Evolutionary conservation across 768 basidiomycete genomes (phyloP).

Genomic region (Leccinum fibrillosum): DNA sequence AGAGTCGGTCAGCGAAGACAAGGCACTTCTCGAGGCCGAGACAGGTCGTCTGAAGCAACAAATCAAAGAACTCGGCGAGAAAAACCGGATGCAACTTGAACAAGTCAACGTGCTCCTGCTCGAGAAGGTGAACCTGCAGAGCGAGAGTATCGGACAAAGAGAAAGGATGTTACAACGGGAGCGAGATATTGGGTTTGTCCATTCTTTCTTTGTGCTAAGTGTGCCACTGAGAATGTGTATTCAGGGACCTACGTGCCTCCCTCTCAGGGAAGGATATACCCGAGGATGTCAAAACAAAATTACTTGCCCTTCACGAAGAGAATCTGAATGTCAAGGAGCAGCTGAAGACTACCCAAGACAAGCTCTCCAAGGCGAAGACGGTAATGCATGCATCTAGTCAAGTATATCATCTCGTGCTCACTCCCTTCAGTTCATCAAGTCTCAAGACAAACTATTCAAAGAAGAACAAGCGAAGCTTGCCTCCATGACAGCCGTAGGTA

Average conservation of each 20-base stretch:
- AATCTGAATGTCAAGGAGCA: conserved; percentile 69
- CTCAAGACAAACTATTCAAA: conserved; percentile 86
- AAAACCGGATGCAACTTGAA: conserved; percentile 88
- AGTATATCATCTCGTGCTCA: conserved; percentile 1
- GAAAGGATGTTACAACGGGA: conserved; percentile 86
- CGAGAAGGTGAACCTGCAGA: conserved; percentile 89
- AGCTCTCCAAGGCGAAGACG: conserved; percentile 74
- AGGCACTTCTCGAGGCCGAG: conserved; percentile 68
- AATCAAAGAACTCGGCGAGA: conserved; percentile 71
- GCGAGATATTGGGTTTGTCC: conserved; percentile 72
- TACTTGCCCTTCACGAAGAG: conserved; percentile 77
- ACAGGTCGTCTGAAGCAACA: conserved; percentile 60
- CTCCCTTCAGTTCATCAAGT: conserved; percentile 77
- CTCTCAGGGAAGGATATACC: conserved; percentile 77
- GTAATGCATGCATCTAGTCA: conserved; percentile 35
- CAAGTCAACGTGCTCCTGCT: conserved; percentile 81
- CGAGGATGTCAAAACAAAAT: conserved; percentile 73
- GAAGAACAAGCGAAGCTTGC: conserved; percentile 67
- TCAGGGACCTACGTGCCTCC: conserved; percentile 73
- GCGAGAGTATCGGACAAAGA: conserved; percentile 84
- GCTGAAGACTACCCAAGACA: conserved; percentile 66
- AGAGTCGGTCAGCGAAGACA: conserved; percentile 88
- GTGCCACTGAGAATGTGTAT: neutral
- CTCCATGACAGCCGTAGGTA: conserved; percentile 43
- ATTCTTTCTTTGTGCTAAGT: neutral